Conservation (phyloP, 371 early-diverging fungal species). For the Mucor plumbeus region DNA sequence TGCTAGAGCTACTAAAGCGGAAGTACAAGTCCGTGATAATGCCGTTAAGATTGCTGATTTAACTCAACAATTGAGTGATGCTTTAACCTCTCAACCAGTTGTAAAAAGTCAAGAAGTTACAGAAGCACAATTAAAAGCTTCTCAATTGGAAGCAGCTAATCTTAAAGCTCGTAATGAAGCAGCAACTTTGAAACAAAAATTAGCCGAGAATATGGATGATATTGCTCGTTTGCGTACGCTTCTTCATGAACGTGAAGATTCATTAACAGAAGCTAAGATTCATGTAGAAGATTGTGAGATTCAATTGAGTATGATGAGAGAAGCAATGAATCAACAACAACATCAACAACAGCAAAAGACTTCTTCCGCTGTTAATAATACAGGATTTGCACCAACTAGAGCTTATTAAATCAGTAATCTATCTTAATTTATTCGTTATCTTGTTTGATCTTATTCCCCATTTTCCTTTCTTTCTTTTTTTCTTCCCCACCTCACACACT, state of each 20-base stretch:
- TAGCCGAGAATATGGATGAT: constrained; percentile 63
- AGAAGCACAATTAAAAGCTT: constrained; percentile 60
- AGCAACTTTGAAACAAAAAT: constrained; percentile 53
- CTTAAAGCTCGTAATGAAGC: constrained; percentile 64
- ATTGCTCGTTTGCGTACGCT: constrained; percentile 49
- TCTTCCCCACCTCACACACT: not conserved
- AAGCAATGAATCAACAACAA: constrained; percentile 57
- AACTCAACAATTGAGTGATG: constrained; percentile 54
- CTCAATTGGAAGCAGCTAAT: constrained; percentile 62
- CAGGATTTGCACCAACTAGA: constrained; percentile 28
- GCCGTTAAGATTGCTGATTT: constrained; percentile 49
- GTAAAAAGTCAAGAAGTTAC: constrained; percentile 43
- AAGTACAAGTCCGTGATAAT: constrained; percentile 53
- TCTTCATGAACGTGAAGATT: constrained; percentile 56
- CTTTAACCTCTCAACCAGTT: constrained; percentile 21
- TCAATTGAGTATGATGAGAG: constrained; percentile 64
- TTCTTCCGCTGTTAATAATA: constrained; percentile 13
- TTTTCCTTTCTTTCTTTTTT: not conserved
- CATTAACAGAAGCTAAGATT: constrained; percentile 51
- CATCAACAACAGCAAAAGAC: constrained; percentile 30
- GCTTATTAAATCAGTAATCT: constrained; percentile 20
- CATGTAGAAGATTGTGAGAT: constrained; percentile 67
- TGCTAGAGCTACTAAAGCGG: constrained; percentile 50
- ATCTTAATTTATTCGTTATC: not conserved
- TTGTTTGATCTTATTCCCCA: not conserved